Conservation (phyloP, 1,284 basidiomycete species). For the Naganishia sp. region DNA sequence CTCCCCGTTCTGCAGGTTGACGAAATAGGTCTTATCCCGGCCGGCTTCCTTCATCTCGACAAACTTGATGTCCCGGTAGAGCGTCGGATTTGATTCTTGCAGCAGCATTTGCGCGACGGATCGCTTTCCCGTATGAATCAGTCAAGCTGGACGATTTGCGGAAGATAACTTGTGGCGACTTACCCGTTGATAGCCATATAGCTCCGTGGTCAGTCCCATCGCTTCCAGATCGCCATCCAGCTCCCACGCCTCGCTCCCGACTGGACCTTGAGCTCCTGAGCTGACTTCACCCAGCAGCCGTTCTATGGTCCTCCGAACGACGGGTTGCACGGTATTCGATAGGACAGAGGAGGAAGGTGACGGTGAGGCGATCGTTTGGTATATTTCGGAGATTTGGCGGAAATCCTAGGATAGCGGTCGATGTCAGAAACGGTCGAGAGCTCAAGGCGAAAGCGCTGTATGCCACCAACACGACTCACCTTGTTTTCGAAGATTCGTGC, state of each 20-base stretch:
- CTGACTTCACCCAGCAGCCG: not conserved
- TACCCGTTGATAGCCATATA: slow-evolving; percentile 49
- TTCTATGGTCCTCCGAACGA: not conserved
- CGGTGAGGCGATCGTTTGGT: slow-evolving; percentile 20
- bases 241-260: not conserved
- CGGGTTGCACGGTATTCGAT: no score
- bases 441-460: no score
- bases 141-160: not conserved
- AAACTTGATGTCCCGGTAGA: slow-evolving; percentile 38
- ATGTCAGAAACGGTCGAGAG: not conserved
- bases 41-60: slow-evolving; percentile 21
- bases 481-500: slow-evolving; percentile 2
- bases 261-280: no score
- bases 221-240: slow-evolving; percentile 25
- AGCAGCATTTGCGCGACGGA: slow-evolving; percentile 40
- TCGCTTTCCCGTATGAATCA: slow-evolving; percentile 15
- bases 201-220: slow-evolving; percentile 38
- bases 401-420: slow-evolving; percentile 3
- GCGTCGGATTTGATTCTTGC: slow-evolving; percentile 42
- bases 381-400: slow-evolving; percentile 15
- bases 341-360: not conserved
- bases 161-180: slow-evolving; percentile 20
- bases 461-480: not conserved
- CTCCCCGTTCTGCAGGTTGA: slow-evolving; percentile 43
- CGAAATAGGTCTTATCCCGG: slow-evolving; percentile 36